These are phyloP conservation scores for Pelomyxa schiedti DNA, from an alignment of 78 protist genomes.

Conservation along the genomic window DNA sequence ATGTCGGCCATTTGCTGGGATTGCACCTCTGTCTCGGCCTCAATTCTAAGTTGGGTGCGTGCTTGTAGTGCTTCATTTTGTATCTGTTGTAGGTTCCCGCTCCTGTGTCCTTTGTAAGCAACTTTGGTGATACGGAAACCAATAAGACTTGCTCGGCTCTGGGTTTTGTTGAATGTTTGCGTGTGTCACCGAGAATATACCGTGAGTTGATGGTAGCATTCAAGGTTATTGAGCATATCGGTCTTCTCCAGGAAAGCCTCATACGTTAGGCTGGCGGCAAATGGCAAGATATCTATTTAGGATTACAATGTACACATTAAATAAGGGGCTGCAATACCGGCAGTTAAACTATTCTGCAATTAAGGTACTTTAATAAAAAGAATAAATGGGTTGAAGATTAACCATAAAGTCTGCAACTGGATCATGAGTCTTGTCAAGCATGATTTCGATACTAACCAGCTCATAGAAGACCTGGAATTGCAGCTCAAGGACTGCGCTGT, in stretches of 20 bases:
- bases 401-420: conserved; percentile 7
- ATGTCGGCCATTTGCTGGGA: background rate
- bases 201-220: background rate
- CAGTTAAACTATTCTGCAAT: too few relatives aligned
- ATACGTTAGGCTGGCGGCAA: background rate
- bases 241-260: conserved; percentile 5
- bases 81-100: conserved; percentile 8
- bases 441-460: background rate
- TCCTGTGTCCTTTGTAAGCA: conserved; percentile 10
- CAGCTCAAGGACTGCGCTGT: conserved; percentile 7
- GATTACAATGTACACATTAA: too few relatives aligned
- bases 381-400: too few relatives aligned
- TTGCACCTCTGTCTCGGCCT: conserved; percentile 12
- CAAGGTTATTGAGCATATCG: background rate
- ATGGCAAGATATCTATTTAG: conserved; percentile 5
- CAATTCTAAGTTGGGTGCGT: conserved; percentile 8
- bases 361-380: too few relatives aligned
- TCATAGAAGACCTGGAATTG: conserved; percentile 11
- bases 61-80: conserved; percentile 12
- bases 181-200: too few relatives aligned
- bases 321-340: too few relatives aligned
- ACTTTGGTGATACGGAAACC: conserved; percentile 9
- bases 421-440: conserved; percentile 10
- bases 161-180: too few relatives aligned
- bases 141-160: background rate